A percentile compares a stretch with the other conserved stretches of the same genome.
Evolutionary conservation across 2,329 filamentous ascomycete species (phyloP).

Genomic region (Fusarium veterinarium): DNA sequence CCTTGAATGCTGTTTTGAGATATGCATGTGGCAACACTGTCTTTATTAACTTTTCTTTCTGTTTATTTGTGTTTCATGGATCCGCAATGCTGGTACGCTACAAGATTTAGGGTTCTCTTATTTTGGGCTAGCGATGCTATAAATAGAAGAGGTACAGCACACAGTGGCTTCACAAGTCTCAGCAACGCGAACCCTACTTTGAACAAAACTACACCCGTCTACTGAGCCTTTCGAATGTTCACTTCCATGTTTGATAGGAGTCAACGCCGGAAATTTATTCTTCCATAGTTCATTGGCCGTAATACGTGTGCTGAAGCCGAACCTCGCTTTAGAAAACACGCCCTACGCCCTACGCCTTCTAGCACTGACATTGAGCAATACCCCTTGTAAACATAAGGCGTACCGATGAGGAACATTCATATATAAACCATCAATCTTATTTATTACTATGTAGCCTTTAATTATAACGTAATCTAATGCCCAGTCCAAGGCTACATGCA

Average conservation of each 20-base stretch:
- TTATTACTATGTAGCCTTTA: neutral
- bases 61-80: too few species aligned
- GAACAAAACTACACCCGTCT: too few species aligned
- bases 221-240: too few species aligned
- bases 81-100: too few species aligned
- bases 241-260: too few species aligned
- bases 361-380: neutral
- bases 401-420: rapidly evolving
- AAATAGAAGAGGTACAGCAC: neutral
- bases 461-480: neutral
- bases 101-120: too few species aligned
- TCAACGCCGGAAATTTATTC: neutral
- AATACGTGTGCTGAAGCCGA: neutral
- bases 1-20: neutral
- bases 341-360: constrained; percentile 5
- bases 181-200: too few species aligned
- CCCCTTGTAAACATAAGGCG: neutral
- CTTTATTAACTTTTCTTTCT: too few species aligned
- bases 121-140: neutral
- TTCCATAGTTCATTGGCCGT: neutral
- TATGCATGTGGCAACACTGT: neutral
- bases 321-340: neutral
- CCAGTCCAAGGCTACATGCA: neutral
- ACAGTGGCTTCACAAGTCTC: too few species aligned
- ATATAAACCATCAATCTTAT: neutral